Conservation (phyloP, 2,329 filamentous ascomycete species). For the Trichophyton verrucosum region DNA sequence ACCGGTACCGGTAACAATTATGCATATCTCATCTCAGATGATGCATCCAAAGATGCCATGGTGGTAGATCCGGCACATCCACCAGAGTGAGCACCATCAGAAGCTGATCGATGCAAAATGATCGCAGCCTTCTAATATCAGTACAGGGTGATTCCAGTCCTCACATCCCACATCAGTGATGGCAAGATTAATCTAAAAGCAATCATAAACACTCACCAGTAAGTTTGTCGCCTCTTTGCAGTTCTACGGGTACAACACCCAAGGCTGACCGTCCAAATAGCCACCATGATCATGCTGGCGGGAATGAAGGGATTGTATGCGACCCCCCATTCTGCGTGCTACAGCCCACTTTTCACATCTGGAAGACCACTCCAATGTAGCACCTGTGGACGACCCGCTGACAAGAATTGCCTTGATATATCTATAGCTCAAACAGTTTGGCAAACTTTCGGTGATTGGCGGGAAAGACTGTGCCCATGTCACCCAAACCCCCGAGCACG, state of each 20-base stretch:
- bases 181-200: slow-evolving; percentile 70
- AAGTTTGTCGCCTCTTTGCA: slow-evolving; percentile 26
- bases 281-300: slow-evolving; percentile 88
- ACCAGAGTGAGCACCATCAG: slow-evolving; percentile 31
- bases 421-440: slow-evolving; percentile 43
- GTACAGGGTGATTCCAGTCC: slow-evolving; percentile 46
- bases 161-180: slow-evolving; percentile 60
- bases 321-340: neutral
- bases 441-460: slow-evolving; percentile 56
- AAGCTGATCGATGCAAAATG: neutral
- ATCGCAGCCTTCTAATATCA: slow-evolving; percentile 1
- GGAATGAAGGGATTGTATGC: slow-evolving; percentile 67
- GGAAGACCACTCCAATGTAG: neutral
- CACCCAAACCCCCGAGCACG: slow-evolving; percentile 61
- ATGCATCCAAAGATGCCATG: slow-evolving; percentile 38
- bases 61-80: slow-evolving; percentile 42
- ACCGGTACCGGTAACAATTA: slow-evolving; percentile 36
- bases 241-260: neutral
- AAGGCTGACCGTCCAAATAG: slow-evolving; percentile 35
- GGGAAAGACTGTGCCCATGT: slow-evolving; percentile 77
- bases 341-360: neutral
- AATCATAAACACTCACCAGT: slow-evolving; percentile 98
- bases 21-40: slow-evolving; percentile 41
- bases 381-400: slow-evolving; percentile 1
- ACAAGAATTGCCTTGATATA: slow-evolving; percentile 1